Percentiles rank a stretch among this genome's conserved stretches.
phyloP scores from a whole-genome alignment of 371 early-diverging fungal genomes.

The Blakeslea trispora region DNA sequence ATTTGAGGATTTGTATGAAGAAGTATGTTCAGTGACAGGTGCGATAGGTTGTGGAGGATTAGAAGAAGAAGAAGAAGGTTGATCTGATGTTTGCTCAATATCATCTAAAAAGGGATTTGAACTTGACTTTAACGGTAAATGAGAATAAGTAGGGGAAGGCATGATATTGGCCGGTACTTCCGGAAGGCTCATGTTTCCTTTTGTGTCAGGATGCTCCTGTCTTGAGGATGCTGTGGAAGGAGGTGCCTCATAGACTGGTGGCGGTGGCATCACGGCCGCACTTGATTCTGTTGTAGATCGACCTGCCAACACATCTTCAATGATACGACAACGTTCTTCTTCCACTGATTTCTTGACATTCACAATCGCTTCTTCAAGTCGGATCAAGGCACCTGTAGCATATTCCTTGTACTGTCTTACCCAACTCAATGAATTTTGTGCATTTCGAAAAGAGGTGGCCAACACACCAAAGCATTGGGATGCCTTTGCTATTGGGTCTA shows the following conservation, averaged over 20 bases:
- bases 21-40: too few relatives aligned
- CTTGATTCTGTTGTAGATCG: not conserved
- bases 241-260: constrained; percentile 31
- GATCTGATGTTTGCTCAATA: not conserved
- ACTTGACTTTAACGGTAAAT: constrained; percentile 1
- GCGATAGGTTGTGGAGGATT: constrained; percentile 13
- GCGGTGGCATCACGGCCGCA: constrained; percentile 13
- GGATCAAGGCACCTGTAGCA: constrained; percentile 14
- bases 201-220: too few relatives aligned
- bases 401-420: constrained; percentile 25
- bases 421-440: constrained; percentile 24
- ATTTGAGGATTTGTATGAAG: constrained; percentile 11
- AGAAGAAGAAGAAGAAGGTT: not conserved
- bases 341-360: constrained; percentile 5
- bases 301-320: constrained; percentile 20
- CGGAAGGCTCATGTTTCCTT: constrained; percentile 8
- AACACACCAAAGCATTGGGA: constrained; percentile 26
- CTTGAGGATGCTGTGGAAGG: constrained; percentile 2
- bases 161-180: constrained; percentile 9
- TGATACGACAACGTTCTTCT: constrained; percentile 17
- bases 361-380: constrained; percentile 13
- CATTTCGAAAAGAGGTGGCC: constrained; percentile 19
- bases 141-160: constrained; percentile 4
- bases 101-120: not conserved
- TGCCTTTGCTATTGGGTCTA: constrained; percentile 23